Evolutionary conservation across 2,329 filamentous ascomycete species (phyloP).

Genomic region (Trichoderma pleuroti): DNA sequence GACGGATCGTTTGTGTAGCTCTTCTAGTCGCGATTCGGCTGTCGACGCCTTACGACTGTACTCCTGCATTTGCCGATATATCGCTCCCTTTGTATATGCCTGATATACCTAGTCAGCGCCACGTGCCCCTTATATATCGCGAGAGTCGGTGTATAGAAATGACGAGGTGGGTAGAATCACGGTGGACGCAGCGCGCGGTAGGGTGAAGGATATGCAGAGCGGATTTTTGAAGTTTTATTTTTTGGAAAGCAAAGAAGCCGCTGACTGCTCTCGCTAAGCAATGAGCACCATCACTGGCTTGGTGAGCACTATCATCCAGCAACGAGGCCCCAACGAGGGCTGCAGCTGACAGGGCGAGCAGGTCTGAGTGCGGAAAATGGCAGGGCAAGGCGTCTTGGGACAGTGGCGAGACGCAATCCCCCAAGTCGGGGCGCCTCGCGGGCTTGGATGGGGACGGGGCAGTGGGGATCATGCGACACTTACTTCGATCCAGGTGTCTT

Average conservation of each 20-base stretch:
- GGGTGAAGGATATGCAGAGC: conserved; percentile 17
- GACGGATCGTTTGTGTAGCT: conserved; percentile 71
- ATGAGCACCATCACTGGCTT: conserved; percentile 37
- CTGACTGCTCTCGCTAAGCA: conserved; percentile 31
- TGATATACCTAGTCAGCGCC: conserved; percentile 25
- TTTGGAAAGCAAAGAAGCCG: conserved; percentile 24
- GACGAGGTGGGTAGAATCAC: conserved; percentile 16
- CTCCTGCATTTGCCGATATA: conserved; percentile 95
- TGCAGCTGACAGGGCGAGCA: conserved; percentile 22
- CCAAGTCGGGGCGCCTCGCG: conserved; percentile 3
- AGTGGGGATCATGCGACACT: conserved; percentile 46
- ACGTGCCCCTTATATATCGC: neutral
- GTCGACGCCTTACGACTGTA: conserved; percentile 88
- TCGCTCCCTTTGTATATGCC: conserved; percentile 74
- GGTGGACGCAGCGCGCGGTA: conserved; percentile 18
- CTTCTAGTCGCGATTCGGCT: conserved; percentile 75
- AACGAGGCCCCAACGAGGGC: conserved; percentile 29
- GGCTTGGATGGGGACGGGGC: conserved; percentile 15
- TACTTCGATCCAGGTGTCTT: conserved; percentile 63
- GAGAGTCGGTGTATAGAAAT: conserved; percentile 9
- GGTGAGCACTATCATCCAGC: conserved; percentile 36
- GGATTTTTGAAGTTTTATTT: neutral
- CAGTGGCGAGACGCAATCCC: neutral
- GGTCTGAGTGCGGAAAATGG: neutral
- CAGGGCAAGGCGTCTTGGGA: neutral